phyloP scores from a whole-genome alignment of 805 yeast genomes.

The Saccharomyces jurei region DNA sequence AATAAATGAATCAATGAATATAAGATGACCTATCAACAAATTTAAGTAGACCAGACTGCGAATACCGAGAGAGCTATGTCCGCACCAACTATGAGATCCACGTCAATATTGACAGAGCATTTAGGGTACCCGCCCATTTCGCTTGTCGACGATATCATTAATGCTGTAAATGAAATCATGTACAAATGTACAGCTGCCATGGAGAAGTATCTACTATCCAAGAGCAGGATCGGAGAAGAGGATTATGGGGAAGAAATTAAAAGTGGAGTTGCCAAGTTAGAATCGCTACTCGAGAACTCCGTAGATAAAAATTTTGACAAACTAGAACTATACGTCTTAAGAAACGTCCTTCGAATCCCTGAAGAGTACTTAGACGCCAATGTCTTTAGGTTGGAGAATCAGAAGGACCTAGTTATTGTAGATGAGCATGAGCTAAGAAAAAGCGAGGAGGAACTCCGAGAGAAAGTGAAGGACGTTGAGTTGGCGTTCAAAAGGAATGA shows the following conservation, averaged over 20 bases:
- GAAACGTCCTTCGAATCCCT: constrained; percentile 72
- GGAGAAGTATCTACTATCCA: constrained; percentile 48
- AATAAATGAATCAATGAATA: not conserved
- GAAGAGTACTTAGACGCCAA: constrained; percentile 55
- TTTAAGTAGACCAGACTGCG: too few species aligned
- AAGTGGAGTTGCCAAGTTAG: constrained; percentile 74
- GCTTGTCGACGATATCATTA: constrained; percentile 77
- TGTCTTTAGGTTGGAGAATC: constrained; percentile 60
- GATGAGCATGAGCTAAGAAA: constrained; percentile 6
- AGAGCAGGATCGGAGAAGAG: constrained; percentile 12
- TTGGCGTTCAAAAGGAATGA: constrained; percentile 13
- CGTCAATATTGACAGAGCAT: constrained; percentile 70
- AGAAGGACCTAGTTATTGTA: constrained; percentile 40
- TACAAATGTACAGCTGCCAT: constrained; percentile 74
- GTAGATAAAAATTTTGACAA: constrained; percentile 81
- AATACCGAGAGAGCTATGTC: constrained; percentile 20
- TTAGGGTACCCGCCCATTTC: constrained; percentile 78
- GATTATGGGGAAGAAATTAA: constrained; percentile 48
- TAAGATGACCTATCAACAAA: not conserved
- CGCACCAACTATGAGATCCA: constrained; percentile 33
- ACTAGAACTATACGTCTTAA: constrained; percentile 69
- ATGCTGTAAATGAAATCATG: constrained; percentile 77
- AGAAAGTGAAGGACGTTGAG: constrained; percentile 18
- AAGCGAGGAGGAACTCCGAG: constrained; percentile 9
- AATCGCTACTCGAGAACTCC: constrained; percentile 62